Percentiles rank a stretch among this genome's conserved stretches.
phyloP scores from a whole-genome alignment of 176 grass and related monocot species.

The Leersia perrieri region DNA sequence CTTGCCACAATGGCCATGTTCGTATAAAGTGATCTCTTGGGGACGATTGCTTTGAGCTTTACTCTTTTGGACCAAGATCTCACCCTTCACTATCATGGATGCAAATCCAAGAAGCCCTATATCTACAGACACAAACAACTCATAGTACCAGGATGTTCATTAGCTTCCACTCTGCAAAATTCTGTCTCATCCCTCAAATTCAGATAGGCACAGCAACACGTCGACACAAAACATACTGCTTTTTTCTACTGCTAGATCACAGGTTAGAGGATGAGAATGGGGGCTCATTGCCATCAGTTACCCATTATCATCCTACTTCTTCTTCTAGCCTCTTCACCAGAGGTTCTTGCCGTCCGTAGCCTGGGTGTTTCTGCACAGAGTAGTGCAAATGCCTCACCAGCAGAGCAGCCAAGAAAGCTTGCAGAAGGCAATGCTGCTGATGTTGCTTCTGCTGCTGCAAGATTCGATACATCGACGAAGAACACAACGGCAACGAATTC shows the following conservation, averaged over 20 bases:
- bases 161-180: background rate
- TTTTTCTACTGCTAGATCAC: background rate
- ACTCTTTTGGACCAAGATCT: constrained; percentile 43
- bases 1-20: background rate
- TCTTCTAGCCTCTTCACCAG: constrained; percentile 22
- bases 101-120: constrained; percentile 16
- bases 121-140: constrained; percentile 24
- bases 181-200: background rate
- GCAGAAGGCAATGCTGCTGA: background rate
- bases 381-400: background rate
- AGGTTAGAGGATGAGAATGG: background rate
- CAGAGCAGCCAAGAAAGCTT: constrained; percentile 6
- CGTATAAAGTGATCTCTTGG: constrained; percentile 25
- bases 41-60: constrained; percentile 40
- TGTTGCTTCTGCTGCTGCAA: background rate
- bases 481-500: background rate
- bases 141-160: background rate
- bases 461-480: background rate
- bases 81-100: background rate
- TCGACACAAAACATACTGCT: background rate
- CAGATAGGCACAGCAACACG: background rate
- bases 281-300: background rate
- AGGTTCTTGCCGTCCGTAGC: constrained; percentile 19
- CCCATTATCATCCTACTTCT: constrained; percentile 8
- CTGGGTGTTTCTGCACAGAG: background rate